Percentiles rank a stretch among this genome's conserved stretches.
Conservation (phyloP, 2,329 filamentous ascomycete species). For the Pezicula neosporulosa region DNA sequence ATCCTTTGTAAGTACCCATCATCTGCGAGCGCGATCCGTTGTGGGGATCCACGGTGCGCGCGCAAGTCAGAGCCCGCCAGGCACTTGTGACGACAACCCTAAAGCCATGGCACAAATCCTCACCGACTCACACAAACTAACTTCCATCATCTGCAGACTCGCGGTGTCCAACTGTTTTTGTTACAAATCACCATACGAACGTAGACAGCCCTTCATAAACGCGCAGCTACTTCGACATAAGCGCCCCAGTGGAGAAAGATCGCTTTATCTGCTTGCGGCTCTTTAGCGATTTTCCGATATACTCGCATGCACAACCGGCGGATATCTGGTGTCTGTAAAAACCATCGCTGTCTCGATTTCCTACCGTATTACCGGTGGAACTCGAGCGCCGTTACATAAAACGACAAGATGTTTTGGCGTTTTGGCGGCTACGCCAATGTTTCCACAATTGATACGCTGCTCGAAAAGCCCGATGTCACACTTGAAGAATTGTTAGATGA, state of each 20-base stretch:
- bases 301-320: slow-evolving; percentile 27
- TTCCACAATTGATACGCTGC: slow-evolving; percentile 92
- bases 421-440: slow-evolving; percentile 98
- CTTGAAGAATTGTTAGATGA: slow-evolving; percentile 96
- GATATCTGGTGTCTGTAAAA: slow-evolving; percentile 14
- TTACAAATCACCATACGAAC: slow-evolving; percentile 18
- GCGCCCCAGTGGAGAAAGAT: slow-evolving; percentile 15
- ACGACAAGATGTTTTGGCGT: slow-evolving; percentile 93
- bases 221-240: slow-evolving; percentile 10
- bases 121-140: slow-evolving; percentile 8
- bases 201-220: slow-evolving; percentile 11
- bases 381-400: slow-evolving; percentile 23
- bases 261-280: slow-evolving; percentile 12
- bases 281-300: slow-evolving; percentile 15
- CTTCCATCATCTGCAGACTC: slow-evolving; percentile 8
- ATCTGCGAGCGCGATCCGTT: slow-evolving; percentile 6
- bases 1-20: slow-evolving; percentile 13
- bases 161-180: slow-evolving; percentile 12
- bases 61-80: slow-evolving; percentile 10
- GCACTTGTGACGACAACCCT: slow-evolving; percentile 3
- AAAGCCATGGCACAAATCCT: background rate
- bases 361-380: slow-evolving; percentile 21
- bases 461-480: slow-evolving; percentile 91
- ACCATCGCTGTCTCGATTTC: slow-evolving; percentile 17
- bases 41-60: background rate